phyloP scores from a whole-genome alignment of 2,329 filamentous ascomycete genomes.

The Calonectria multiphialidica region DNA sequence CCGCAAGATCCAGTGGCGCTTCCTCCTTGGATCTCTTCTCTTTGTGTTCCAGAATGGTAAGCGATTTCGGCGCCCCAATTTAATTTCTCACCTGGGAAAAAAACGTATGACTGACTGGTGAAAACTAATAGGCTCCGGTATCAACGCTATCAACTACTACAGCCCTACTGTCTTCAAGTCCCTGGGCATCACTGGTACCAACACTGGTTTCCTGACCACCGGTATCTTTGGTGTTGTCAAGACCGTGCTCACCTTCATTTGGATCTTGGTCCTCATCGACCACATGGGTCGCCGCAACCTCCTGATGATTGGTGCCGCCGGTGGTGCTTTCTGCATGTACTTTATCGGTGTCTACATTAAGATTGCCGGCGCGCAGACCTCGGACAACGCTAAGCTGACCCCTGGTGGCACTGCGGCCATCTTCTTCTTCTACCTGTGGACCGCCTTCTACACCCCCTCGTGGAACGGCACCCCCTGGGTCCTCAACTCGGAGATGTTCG shows the following conservation, averaged over 20 bases:
- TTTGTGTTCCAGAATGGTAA: conserved; percentile 84
- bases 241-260: conserved; percentile 75
- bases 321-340: conserved; percentile 76
- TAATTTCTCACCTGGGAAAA: conserved; percentile 43
- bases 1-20: conserved; percentile 74
- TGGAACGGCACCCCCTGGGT: conserved; percentile 86
- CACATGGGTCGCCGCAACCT: conserved; percentile 66
- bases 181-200: conserved; percentile 60
- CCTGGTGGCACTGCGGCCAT: conserved; percentile 74
- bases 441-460: conserved; percentile 75
- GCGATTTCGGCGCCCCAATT: conserved; percentile 2
- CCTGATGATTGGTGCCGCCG: conserved; percentile 71
- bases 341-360: conserved; percentile 64
- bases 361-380: conserved; percentile 51
- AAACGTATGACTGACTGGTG: not conserved
- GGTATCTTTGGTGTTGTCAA: conserved; percentile 85
- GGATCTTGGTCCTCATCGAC: conserved; percentile 78
- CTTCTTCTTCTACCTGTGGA: conserved; percentile 70
- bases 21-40: conserved; percentile 79
- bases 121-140: conserved; percentile 65
- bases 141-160: conserved; percentile 86
- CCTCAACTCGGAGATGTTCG: conserved; percentile 81
- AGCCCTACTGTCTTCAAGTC: conserved; percentile 59
- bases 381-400: conserved; percentile 39
- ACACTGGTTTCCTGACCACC: conserved; percentile 68